A percentile compares a stretch with the other conserved stretches of the same genome.
Conservation (phyloP, 2,329 filamentous ascomycete genomes). For the Phialophora macrospora region DNA sequence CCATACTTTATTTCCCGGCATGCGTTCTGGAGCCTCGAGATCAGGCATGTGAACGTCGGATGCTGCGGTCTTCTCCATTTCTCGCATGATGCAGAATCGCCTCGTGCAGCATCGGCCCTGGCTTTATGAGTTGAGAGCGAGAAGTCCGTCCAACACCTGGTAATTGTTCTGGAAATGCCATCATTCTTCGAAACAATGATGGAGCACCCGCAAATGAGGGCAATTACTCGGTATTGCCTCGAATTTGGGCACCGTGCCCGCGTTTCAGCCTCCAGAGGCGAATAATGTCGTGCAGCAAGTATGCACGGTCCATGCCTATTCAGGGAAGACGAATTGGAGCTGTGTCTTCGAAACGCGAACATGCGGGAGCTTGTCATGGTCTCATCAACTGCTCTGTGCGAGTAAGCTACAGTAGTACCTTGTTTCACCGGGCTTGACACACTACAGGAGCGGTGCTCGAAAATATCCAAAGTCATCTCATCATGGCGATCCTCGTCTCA, state of each 20-base stretch:
- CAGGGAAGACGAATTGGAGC: conserved; percentile 1
- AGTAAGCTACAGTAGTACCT: background rate
- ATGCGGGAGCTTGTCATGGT: conserved; percentile 7
- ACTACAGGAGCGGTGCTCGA: background rate
- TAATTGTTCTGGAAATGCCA: background rate
- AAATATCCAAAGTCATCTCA: background rate
- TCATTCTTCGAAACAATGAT: background rate
- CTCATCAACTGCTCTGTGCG: background rate
- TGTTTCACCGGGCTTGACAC: conserved; percentile 19
- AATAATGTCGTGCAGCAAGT: conserved; percentile 22
- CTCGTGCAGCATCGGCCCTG: conserved; percentile 1
- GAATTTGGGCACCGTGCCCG: conserved; percentile 1
- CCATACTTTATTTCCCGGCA: background rate
- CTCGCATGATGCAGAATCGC: conserved; percentile 10
- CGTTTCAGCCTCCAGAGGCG: conserved; percentile 16
- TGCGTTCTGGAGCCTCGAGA: conserved; percentile 9
- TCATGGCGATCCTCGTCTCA: background rate
- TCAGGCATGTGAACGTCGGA: conserved; percentile 17
- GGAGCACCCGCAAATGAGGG: background rate
- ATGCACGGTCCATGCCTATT: conserved; percentile 11
- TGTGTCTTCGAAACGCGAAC: background rate
- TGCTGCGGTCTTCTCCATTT: conserved; percentile 4
- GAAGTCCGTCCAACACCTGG: background rate
- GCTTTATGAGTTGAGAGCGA: background rate
- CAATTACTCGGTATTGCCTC: background rate